Conservation (phyloP, 1,284 basidiomycete genomes). For the Ustilago curta region DNA sequence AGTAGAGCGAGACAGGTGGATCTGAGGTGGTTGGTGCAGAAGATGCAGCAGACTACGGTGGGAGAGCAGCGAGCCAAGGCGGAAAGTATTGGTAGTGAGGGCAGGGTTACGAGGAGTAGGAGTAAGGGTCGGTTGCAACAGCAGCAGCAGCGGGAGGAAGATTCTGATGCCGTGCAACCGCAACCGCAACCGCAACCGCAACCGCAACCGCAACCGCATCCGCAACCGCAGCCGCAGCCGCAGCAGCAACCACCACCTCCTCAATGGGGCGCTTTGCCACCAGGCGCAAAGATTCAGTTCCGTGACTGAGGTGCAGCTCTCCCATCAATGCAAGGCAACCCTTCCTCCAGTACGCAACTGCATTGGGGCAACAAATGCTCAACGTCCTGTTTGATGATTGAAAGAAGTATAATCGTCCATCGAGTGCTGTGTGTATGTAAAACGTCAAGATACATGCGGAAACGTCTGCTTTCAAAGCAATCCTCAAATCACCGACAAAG, state of each 20-base stretch:
- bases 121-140: not conserved
- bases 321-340: not conserved
- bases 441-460: not conserved
- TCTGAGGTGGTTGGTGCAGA: constrained; percentile 36
- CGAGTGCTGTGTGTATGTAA: not conserved
- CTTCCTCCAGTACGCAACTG: too few relatives aligned
- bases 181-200: too few relatives aligned
- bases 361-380: too few relatives aligned
- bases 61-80: constrained; percentile 10
- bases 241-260: constrained; percentile 22
- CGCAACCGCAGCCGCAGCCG: not conserved
- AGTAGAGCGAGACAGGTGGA: constrained; percentile 48
- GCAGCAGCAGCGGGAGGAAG: constrained; percentile 10
- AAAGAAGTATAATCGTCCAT: constrained; percentile 2
- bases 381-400: too few relatives aligned
- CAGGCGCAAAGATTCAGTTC: constrained; percentile 61
- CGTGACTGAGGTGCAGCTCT: constrained; percentile 19
- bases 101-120: constrained; percentile 19
- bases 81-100: not conserved
- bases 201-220: not conserved
- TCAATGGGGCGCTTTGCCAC: constrained; percentile 58
- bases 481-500: constrained; percentile 15
- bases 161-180: not conserved
- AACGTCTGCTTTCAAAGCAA: not conserved
- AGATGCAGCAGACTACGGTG: constrained; percentile 11